Conservation (phyloP, 257 asterid genomes). For the Plantago ovata region DNA sequence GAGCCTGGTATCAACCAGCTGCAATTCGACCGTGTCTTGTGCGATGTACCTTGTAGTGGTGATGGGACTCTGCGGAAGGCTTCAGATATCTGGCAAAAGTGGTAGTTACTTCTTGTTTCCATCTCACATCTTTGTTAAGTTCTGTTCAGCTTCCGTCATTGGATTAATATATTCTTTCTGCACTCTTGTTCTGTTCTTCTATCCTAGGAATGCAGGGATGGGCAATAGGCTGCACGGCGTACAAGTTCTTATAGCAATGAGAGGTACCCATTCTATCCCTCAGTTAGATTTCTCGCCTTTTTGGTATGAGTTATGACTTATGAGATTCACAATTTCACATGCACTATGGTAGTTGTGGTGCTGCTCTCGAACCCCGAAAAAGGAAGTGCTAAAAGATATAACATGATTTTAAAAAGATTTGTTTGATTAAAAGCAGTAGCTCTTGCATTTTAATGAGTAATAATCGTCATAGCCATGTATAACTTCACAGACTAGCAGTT, state of each 20-base stretch:
- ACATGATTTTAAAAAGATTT: too few species aligned
- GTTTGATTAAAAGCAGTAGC: too few species aligned
- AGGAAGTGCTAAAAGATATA: too few species aligned
- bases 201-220: constrained; percentile 72
- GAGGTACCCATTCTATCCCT: constrained; percentile 46
- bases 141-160: constrained; percentile 14
- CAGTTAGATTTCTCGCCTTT: constrained; percentile 15
- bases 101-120: constrained; percentile 41
- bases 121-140: constrained; percentile 5
- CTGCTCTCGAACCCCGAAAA: too few species aligned
- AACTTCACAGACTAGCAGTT: too few species aligned
- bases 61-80: constrained; percentile 99
- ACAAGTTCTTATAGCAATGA: constrained; percentile 94
- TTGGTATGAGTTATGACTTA: constrained; percentile 5
- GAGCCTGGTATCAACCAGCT: constrained; percentile 59
- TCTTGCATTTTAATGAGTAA: too few species aligned
- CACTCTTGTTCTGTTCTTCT: constrained; percentile 11
- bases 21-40: constrained; percentile 92
- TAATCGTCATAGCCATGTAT: too few species aligned
- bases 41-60: constrained; percentile 99
- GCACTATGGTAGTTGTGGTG: neutral
- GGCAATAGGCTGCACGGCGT: constrained; percentile 93
- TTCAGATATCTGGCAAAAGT: constrained; percentile 98
- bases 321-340: too few species aligned
- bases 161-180: constrained; percentile 1